Conservation (phyloP, 352 stramenopile species). For the Pythium dissotocum region DNA sequence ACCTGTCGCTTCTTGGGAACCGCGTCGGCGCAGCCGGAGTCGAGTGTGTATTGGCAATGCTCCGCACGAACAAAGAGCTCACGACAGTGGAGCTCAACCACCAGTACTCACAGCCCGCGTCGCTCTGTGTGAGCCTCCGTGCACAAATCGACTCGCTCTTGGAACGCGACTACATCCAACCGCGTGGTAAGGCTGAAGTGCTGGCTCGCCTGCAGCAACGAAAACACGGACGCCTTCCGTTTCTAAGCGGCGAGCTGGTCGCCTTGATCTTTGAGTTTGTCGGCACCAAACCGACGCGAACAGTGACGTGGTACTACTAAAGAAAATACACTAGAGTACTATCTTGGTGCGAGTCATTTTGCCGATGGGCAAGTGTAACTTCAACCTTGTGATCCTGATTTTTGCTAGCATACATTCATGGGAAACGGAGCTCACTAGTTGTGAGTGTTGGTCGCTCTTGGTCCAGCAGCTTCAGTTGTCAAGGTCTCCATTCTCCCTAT, state of each 20-base stretch:
- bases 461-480: neutral
- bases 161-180: neutral
- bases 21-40: neutral
- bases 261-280: neutral
- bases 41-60: neutral
- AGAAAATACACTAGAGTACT: too few relatives aligned
- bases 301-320: neutral
- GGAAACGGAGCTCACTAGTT: too few relatives aligned
- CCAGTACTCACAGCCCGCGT: neutral
- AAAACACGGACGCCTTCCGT: neutral
- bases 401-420: neutral
- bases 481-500: neutral
- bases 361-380: neutral
- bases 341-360: too few relatives aligned
- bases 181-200: conserved; percentile 1
- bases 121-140: neutral
- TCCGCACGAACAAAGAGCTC: neutral
- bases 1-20: neutral
- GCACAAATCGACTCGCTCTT: neutral
- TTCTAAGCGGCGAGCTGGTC: neutral
- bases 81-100: neutral
- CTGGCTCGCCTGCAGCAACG: neutral
- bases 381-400: neutral
- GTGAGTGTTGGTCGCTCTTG: neutral
- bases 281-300: neutral